Conservation (phyloP, 306 rosid genomes). For the Dalbergia cultrata region DNA sequence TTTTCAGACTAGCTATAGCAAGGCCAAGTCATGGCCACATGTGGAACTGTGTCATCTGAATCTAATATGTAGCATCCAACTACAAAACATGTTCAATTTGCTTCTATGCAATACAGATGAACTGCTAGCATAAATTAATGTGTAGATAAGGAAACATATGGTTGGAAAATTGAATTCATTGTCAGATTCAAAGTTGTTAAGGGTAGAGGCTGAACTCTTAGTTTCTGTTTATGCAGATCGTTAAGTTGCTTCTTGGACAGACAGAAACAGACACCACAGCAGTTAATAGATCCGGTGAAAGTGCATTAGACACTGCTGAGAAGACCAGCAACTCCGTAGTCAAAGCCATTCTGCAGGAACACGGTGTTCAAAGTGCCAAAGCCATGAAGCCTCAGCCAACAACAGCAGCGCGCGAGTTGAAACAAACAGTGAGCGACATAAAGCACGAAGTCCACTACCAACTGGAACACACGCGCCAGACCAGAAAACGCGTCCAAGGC, state of each 20-base stretch:
- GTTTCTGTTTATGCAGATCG: constrained; percentile 68
- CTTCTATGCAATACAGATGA: constrained; percentile 17
- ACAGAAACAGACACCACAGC: constrained; percentile 63
- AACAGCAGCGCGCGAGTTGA: constrained; percentile 75
- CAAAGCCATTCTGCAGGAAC: constrained; percentile 63
- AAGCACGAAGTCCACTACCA: constrained; percentile 92
- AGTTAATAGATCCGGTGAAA: constrained; percentile 75
- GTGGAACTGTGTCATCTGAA: constrained; percentile 18
- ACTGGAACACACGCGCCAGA: constrained; percentile 92
- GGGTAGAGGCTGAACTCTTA: constrained; percentile 15
- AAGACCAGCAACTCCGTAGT: constrained; percentile 67
- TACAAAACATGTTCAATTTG: neutral
- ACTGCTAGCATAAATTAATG: constrained; percentile 6
- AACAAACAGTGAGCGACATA: constrained; percentile 94
- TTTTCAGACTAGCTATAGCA: neutral
- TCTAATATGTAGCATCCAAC: neutral
- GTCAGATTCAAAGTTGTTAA: neutral
- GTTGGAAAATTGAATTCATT: neutral
- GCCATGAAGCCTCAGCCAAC: constrained; percentile 62
- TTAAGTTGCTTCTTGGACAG: constrained; percentile 68
- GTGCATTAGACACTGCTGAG: constrained; percentile 94
- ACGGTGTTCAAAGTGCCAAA: constrained; percentile 73
- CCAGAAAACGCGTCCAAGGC: constrained; percentile 87
- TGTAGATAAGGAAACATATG: neutral
- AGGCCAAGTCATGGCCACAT: neutral